Conservation (phyloP, 768 basidiomycete genomes). For the Lepiota brunneoincarnata region DNA sequence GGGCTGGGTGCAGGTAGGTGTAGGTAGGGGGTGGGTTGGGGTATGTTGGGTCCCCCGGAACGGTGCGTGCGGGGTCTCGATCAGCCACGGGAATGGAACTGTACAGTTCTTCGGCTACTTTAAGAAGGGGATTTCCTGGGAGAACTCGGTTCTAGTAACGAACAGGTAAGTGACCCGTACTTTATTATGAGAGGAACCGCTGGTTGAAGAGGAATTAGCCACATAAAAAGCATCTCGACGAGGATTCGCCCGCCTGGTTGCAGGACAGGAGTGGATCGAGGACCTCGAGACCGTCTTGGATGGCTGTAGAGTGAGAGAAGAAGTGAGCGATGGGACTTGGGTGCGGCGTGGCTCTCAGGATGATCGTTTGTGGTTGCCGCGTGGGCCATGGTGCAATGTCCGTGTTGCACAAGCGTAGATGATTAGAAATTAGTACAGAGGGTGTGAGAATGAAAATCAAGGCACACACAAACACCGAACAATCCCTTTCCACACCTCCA, state of each 20-base stretch:
- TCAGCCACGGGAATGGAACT: slow-evolving; percentile 43
- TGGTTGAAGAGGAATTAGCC: slow-evolving; percentile 36
- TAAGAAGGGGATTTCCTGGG: slow-evolving; percentile 1
- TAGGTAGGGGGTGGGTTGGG: too few species aligned
- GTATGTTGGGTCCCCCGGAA: slow-evolving; percentile 10
- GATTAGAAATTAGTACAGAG: slow-evolving; percentile 4
- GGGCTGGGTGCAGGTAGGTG: neutral
- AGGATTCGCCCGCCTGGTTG: slow-evolving; percentile 64
- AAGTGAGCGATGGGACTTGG: slow-evolving; percentile 77
- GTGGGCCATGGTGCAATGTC: slow-evolving; percentile 85
- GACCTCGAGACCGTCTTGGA: slow-evolving; percentile 85
- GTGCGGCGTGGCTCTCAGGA: slow-evolving; percentile 65
- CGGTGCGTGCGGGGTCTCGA: slow-evolving; percentile 38
- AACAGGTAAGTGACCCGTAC: slow-evolving; percentile 47
- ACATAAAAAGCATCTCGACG: slow-evolving; percentile 86
- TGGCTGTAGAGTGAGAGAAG: slow-evolving; percentile 82
- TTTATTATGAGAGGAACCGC: neutral
- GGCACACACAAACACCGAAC: slow-evolving; percentile 8
- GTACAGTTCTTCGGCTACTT: slow-evolving; percentile 39
- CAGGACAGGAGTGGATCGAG: slow-evolving; percentile 74
- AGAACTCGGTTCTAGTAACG: slow-evolving; percentile 46
- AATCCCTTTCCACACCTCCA: neutral
- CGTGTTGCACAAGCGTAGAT: slow-evolving; percentile 66
- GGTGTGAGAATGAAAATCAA: slow-evolving; percentile 11
- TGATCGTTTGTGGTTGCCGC: slow-evolving; percentile 62